Conservation (phyloP, 805 yeast species). For the Zygosaccharomyces siamensis region DNA sequence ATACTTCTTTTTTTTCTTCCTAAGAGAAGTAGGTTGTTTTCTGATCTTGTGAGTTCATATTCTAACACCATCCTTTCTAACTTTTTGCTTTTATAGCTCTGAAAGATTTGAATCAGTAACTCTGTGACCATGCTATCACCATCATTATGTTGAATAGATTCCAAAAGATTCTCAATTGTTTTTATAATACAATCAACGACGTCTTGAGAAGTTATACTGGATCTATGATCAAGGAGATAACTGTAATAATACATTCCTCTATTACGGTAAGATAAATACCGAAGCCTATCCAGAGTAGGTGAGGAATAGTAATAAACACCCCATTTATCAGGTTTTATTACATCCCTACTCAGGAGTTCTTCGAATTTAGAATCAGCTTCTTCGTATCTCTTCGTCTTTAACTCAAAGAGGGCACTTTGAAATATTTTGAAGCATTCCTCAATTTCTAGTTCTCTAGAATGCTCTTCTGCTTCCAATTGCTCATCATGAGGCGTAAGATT, state of each 20-base stretch:
- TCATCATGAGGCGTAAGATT: constrained; percentile 71
- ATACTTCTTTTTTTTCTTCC: constrained; percentile 23
- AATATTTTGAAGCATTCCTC: constrained; percentile 80
- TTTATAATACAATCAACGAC: constrained; percentile 41
- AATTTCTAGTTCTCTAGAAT: constrained; percentile 82
- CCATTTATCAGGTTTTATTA: constrained; percentile 47
- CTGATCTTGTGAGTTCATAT: constrained; percentile 45
- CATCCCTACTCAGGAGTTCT: constrained; percentile 62
- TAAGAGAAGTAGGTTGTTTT: constrained; percentile 19
- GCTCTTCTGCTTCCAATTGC: constrained; percentile 71
- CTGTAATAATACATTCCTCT: constrained; percentile 65
- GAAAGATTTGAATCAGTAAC: constrained; percentile 47
- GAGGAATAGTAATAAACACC: constrained; percentile 38
- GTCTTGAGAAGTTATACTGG: constrained; percentile 32
- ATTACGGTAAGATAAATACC: constrained; percentile 77
- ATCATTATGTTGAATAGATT: constrained; percentile 61
- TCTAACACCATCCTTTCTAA: constrained; percentile 57
- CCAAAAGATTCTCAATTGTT: constrained; percentile 57
- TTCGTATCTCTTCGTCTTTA: constrained; percentile 45
- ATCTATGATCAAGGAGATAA: constrained; percentile 28
- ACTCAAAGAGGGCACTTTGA: constrained; percentile 61
- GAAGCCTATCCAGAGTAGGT: constrained; percentile 66
- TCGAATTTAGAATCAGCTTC: constrained; percentile 55
- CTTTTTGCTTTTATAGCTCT: constrained; percentile 44
- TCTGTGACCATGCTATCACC: constrained; percentile 55